Evolutionary conservation across 2,329 filamentous ascomycete species (phyloP).

Genomic region (Fusarium staphyleae): DNA sequence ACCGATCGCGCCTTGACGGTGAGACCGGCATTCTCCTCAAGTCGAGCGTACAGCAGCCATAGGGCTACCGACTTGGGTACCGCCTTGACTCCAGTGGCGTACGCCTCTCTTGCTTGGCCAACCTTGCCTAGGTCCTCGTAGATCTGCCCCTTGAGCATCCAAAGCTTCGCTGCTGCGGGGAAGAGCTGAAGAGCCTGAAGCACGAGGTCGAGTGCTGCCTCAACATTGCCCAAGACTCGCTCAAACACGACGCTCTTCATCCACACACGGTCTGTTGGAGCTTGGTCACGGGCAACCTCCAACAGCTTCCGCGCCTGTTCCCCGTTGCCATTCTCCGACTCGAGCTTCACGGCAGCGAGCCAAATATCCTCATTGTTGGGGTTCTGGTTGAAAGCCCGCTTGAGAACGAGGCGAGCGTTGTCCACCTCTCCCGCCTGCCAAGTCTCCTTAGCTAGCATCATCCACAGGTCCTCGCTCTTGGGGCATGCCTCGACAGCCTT

Average conservation of each 20-base stretch:
- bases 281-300: constrained; percentile 82
- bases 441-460: constrained; percentile 94
- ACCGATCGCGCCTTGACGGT: constrained; percentile 93
- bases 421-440: constrained; percentile 89
- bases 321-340: constrained; percentile 85
- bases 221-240: constrained; percentile 78
- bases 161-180: constrained; percentile 85
- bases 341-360: constrained; percentile 93
- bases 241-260: constrained; percentile 96
- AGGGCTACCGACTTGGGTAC: constrained; percentile 84
- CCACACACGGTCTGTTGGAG: constrained; percentile 95
- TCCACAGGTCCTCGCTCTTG: constrained; percentile 89
- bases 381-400: constrained; percentile 90
- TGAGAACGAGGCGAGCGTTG: constrained; percentile 84
- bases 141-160: constrained; percentile 99
- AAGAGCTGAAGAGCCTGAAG: constrained; percentile 88
- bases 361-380: constrained; percentile 98
- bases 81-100: constrained; percentile 84
- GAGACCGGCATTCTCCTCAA: constrained; percentile 85
- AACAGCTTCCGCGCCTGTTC: constrained; percentile 85
- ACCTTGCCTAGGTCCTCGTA: constrained; percentile 84
- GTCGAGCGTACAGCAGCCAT: constrained; percentile 86
- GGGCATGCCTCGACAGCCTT: constrained; percentile 95
- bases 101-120: constrained; percentile 88
- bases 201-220: constrained; percentile 84